These are phyloP conservation scores for Pseudevernia furfuracea DNA, from an alignment of 495 filamentous ascomycete genomes.

Conservation along the genomic window DNA sequence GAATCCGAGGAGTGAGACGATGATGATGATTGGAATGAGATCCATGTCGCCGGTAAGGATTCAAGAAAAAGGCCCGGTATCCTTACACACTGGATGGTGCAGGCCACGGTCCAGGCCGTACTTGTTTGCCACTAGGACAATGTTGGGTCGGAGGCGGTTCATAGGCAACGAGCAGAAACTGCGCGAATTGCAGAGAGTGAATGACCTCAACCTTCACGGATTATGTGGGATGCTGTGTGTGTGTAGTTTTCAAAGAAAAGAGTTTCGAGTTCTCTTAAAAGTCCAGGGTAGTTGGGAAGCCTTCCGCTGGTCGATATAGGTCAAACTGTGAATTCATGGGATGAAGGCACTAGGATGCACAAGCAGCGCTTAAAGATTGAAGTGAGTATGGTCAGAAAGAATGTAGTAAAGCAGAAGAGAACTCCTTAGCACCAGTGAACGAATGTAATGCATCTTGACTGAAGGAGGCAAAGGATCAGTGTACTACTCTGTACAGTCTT, in stretches of 20 bases:
- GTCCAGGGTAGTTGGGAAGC: background rate
- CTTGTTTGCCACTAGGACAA: conserved; percentile 10
- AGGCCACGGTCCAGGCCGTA: background rate
- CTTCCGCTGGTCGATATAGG: background rate
- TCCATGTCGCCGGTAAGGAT: conserved; percentile 18
- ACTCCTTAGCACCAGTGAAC: conserved; percentile 6
- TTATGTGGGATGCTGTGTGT: background rate
- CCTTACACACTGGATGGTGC: background rate
- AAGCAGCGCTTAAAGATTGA: conserved; percentile 11
- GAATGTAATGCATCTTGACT: conserved; percentile 14
- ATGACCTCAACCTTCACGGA: background rate
- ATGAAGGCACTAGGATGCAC: background rate
- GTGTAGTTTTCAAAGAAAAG: background rate
- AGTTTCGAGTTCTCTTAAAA: background rate
- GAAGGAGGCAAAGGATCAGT: conserved; percentile 7
- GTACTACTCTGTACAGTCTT: conserved; percentile 13
- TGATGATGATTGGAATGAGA: conserved; percentile 26
- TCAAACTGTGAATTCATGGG: background rate
- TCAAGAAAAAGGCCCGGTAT: background rate
- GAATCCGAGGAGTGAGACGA: conserved; percentile 25
- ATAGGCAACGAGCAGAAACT: background rate
- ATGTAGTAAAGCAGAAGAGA: background rate
- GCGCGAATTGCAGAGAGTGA: background rate
- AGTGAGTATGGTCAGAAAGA: background rate
- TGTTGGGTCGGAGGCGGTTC: background rate